These are phyloP conservation scores for Xanthoparmelia taractica DNA, from an alignment of 495 filamentous ascomycete genomes.

Conservation along the genomic window DNA sequence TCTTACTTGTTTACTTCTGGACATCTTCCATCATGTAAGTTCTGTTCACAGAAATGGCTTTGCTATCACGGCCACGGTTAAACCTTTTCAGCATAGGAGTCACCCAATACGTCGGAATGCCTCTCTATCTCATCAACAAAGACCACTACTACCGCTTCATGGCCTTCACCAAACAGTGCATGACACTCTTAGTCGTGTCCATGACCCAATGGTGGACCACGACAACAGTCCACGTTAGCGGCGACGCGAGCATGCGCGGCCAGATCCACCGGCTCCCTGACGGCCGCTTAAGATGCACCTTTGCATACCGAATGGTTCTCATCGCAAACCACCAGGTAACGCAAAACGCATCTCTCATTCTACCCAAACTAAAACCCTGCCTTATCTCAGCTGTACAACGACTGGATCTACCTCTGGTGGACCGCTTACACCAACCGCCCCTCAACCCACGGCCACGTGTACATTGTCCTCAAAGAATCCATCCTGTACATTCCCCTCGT, in stretches of 20 bases:
- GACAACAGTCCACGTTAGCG: constrained; percentile 63
- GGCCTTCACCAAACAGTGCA: constrained; percentile 63
- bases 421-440: constrained; percentile 55
- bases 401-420: constrained; percentile 86
- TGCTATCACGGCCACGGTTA: background rate
- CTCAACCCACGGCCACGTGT: constrained; percentile 65
- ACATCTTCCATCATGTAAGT: constrained; percentile 8
- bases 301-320: constrained; percentile 65
- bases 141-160: constrained; percentile 68
- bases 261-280: constrained; percentile 54
- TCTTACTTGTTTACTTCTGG: constrained; percentile 13
- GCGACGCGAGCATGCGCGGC: constrained; percentile 60
- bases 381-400: constrained; percentile 57
- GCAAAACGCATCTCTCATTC: background rate
- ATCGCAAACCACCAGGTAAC: constrained; percentile 73
- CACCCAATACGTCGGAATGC: constrained; percentile 57
- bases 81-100: constrained; percentile 42
- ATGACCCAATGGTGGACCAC: constrained; percentile 76
- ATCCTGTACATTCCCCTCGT: constrained; percentile 66
- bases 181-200: constrained; percentile 60
- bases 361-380: constrained; percentile 9
- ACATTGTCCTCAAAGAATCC: constrained; percentile 74
- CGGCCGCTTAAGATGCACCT: constrained; percentile 57
- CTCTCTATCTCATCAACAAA: constrained; percentile 58
- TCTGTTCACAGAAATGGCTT: background rate